These are phyloP conservation scores for Penicillium antarcticum DNA, from an alignment of 495 filamentous ascomycete genomes.

Conservation along the genomic window DNA sequence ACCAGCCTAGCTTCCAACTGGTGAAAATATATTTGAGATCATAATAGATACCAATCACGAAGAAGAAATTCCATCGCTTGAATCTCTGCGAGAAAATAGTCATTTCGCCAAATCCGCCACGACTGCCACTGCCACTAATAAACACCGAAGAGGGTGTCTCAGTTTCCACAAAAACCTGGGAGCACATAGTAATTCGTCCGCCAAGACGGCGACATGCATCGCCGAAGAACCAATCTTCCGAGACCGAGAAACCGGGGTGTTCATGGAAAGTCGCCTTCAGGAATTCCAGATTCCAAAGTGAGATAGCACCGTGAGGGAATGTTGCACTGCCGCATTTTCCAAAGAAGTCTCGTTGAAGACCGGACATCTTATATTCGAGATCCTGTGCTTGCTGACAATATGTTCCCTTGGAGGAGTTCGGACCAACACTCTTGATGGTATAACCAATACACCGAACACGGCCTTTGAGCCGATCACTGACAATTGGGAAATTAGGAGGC, in stretches of 20 bases:
- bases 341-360: constrained; percentile 36
- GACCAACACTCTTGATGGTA: constrained; percentile 41
- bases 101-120: constrained; percentile 52
- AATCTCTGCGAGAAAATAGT: constrained; percentile 49
- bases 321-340: constrained; percentile 40
- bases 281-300: constrained; percentile 41
- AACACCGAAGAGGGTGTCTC: constrained; percentile 42
- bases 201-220: constrained; percentile 42
- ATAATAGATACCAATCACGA: constrained; percentile 46
- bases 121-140: constrained; percentile 28
- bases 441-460: constrained; percentile 40
- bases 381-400: constrained; percentile 46
- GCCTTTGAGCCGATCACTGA: constrained; percentile 35
- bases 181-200: constrained; percentile 47
- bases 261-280: constrained; percentile 39
- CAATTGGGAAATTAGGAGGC: constrained; percentile 41
- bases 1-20: constrained; percentile 47
- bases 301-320: constrained; percentile 44
- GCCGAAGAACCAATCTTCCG: constrained; percentile 48
- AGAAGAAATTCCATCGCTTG: constrained; percentile 51
- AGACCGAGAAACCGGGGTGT: constrained; percentile 43
- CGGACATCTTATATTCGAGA: constrained; percentile 45
- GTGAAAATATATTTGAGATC: constrained; percentile 44
- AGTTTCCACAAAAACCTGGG: constrained; percentile 47
- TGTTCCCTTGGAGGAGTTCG: constrained; percentile 27